Base-by-base conservation (phyloP, 2,329 filamentous ascomycete genomes). In the Aspergillus sergii region DNA sequence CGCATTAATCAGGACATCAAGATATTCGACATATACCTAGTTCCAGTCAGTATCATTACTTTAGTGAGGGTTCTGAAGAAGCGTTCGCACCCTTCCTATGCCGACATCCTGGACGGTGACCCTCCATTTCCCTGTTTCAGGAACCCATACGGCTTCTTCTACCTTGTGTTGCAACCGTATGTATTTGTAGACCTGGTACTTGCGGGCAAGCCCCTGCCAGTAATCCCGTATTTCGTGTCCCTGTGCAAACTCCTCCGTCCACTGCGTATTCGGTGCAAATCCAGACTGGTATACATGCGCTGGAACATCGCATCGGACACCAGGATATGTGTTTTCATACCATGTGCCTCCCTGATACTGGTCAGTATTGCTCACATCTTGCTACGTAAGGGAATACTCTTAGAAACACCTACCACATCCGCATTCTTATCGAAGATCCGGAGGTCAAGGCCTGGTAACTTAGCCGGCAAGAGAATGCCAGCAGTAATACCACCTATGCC, bases 251-350 rank as follows among this genome's bases (percentile, higher is more conserved):
- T 88, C 83, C 68, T 91, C 87, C 0, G 83, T 84, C 90, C 90
- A 93, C 66, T 90, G 82, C 0, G 83, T 85, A 61, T 92, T 92
- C 0, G 89, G 88, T 8, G 82, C 81, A 72, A 91, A 92, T 0
- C 86, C 88, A 9, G 85, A 85, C 71, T 91, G 89, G 69, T 92
- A 92, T 23, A 89, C 88, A 72, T 91, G 88, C 0, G 88, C 85
- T 0, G 89, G 88, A 16, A 92, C 86, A 72, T 91, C 89, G 68
- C 89, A 92, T 48, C 87, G 80, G 0, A 90, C 87, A 1, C 88
- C 89, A 0, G 88, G 88, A 65, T 90, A 91, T 4, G 75, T 77
- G 59, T 83, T 83, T 60, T 82, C 78, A 65, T 71, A 76, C 79
- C 81, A 84, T 45, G 80, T 82, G 16, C 82, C 82, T 46, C 80